Conservation (phyloP, 371 early-diverging fungal species). For the Saksenaea vasiformis region DNA sequence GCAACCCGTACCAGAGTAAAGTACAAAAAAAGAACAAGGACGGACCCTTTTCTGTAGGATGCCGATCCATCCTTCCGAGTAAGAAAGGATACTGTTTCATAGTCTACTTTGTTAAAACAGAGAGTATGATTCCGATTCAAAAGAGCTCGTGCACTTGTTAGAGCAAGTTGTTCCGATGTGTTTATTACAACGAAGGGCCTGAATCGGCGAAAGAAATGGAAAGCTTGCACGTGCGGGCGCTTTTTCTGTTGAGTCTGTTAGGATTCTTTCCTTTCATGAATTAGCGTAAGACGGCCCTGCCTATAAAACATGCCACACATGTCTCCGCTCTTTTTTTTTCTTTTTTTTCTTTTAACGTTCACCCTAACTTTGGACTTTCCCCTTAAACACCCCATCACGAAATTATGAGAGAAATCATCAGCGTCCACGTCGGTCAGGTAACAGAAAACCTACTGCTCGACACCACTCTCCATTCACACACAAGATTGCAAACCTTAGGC, state of each 20-base stretch:
- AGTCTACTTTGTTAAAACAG: too few relatives aligned
- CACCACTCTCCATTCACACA: neutral
- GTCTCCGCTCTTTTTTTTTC: conserved; percentile 8
- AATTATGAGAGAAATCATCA: conserved; percentile 90
- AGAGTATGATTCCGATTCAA: too few relatives aligned
- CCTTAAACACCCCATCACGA: conserved; percentile 6
- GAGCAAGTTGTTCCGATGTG: neutral
- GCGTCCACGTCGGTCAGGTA: conserved; percentile 15
- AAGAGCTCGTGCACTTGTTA: too few relatives aligned
- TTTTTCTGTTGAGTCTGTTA: neutral
- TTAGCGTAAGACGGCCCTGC: neutral
- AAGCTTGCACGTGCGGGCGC: neutral
- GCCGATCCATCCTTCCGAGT: too few relatives aligned
- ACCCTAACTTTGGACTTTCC: conserved; percentile 22
- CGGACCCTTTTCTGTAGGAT: too few relatives aligned
- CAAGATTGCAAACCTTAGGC: conserved; percentile 54
- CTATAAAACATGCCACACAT: neutral
- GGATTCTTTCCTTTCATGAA: conserved; percentile 1
- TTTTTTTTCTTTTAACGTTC: conserved; percentile 19
- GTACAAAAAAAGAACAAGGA: too few relatives aligned
- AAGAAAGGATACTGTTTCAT: too few relatives aligned
- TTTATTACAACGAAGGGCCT: neutral
- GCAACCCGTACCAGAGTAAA: too few relatives aligned
- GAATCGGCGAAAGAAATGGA: conserved; percentile 3
- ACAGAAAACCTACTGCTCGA: neutral